Evolutionary conservation across 164 flowering plant genomes (phyloP).

Genomic region (Litsea cubeba): DNA sequence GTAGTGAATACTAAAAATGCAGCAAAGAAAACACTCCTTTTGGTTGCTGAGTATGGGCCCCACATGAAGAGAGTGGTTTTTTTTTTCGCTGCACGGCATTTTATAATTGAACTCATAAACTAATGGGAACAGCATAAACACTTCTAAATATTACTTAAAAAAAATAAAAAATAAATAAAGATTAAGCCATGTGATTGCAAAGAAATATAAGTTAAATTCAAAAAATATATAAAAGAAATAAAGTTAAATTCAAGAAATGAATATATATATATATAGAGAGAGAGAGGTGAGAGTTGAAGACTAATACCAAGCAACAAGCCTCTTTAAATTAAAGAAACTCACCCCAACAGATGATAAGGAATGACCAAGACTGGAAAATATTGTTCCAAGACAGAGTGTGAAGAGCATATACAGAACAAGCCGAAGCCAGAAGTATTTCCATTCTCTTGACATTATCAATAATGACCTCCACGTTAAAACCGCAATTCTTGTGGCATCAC

Average conservation of each 20-base stretch:
- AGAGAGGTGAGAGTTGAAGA: background rate
- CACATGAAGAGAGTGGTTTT: too few species aligned
- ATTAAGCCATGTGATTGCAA: too few species aligned
- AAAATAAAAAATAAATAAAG: too few species aligned
- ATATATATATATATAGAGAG: background rate
- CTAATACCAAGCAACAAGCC: background rate
- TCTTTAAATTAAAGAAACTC: constrained; percentile 26
- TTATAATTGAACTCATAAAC: too few species aligned
- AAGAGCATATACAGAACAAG: constrained; percentile 72
- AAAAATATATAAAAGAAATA: too few species aligned
- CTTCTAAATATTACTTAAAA: too few species aligned
- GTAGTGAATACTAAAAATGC: too few species aligned
- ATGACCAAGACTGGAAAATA: constrained; percentile 86
- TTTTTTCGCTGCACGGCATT: too few species aligned
- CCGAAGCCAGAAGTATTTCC: constrained; percentile 97
- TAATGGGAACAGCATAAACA: too few species aligned
- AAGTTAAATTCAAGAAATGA: background rate
- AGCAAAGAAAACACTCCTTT: too few species aligned
- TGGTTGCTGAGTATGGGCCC: too few species aligned
- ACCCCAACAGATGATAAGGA: constrained; percentile 91
- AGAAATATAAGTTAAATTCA: too few species aligned
- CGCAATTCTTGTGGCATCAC: constrained; percentile 56
- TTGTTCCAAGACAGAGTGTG: constrained; percentile 74
- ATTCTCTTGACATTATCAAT: constrained; percentile 93
- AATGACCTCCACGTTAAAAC: constrained; percentile 97